Conservation (phyloP, 1,139 yeast genomes). For the Suhomyces bribrorum region DNA sequence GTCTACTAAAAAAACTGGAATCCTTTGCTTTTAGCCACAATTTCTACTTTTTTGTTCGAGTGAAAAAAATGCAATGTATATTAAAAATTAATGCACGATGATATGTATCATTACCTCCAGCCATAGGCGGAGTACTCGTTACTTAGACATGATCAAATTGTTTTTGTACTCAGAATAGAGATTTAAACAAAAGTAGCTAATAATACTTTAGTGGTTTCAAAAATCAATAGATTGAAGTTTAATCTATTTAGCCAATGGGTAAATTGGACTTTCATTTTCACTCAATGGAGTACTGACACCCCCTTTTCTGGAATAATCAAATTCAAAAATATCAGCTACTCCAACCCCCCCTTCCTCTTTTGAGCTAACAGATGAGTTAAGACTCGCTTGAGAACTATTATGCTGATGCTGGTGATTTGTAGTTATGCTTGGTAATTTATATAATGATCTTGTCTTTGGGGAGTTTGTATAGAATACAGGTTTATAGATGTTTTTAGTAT, state of each 20-base stretch:
- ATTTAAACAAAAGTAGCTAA: no score
- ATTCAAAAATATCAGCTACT: constrained; percentile 30
- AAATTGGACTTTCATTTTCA: constrained; percentile 32
- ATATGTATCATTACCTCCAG: not conserved
- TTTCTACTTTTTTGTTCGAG: not conserved
- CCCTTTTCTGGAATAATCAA: constrained; percentile 25
- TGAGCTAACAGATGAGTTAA: constrained; percentile 27
- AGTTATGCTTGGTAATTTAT: constrained; percentile 10
- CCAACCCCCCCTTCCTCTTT: constrained; percentile 25
- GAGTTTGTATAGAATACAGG: constrained; percentile 9
- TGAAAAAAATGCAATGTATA: not conserved
- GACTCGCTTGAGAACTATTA: constrained; percentile 33
- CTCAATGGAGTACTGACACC: constrained; percentile 38
- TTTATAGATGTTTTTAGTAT: constrained; percentile 10
- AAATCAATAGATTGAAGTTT: no score
- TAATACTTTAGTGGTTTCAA: no score
- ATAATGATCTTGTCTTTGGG: constrained; percentile 9
- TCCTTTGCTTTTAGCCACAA: not conserved
- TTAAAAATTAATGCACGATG: not conserved
- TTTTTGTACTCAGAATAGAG: no score
- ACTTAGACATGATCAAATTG: not conserved
- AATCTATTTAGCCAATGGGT: constrained; percentile 14
- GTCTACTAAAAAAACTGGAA: no score
- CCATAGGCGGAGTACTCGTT: not conserved
- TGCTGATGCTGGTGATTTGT: constrained; percentile 19